These are phyloP conservation scores for Hericium rajendrae DNA, from an alignment of 768 basidiomycete species.

Conservation along the genomic window DNA sequence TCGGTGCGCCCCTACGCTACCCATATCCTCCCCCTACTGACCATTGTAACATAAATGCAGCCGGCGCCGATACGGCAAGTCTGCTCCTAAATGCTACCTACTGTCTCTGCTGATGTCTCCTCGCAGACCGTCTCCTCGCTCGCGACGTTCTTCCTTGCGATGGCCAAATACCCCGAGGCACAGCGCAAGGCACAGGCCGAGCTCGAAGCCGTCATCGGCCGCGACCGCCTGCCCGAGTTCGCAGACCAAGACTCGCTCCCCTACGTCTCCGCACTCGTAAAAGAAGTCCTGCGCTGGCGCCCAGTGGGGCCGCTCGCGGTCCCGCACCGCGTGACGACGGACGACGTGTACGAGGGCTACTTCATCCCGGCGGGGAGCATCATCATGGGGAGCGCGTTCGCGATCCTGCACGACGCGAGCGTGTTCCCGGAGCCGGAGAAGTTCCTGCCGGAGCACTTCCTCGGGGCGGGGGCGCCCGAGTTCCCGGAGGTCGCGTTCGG, in stretches of 20 bases:
- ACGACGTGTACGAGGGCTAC: background rate
- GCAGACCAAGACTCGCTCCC: constrained; percentile 18
- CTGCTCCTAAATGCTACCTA: no score
- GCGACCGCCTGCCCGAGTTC: constrained; percentile 18
- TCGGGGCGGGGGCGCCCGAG: constrained; percentile 8
- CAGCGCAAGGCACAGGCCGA: constrained; percentile 22
- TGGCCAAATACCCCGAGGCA: constrained; percentile 22
- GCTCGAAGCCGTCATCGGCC: constrained; percentile 22
- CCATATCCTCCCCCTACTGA: background rate
- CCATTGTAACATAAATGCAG: background rate
- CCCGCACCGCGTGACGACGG: background rate
- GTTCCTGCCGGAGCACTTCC: constrained; percentile 31
- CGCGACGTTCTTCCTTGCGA: constrained; percentile 22
- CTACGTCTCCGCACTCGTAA: constrained; percentile 17
- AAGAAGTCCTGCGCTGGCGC: constrained; percentile 22
- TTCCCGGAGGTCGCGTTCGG: constrained; percentile 10
- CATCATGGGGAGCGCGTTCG: background rate
- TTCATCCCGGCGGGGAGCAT: background rate
- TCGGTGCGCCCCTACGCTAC: background rate
- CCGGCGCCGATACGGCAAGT: constrained; percentile 14
- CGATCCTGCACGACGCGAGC: constrained; percentile 23
- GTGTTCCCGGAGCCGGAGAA: constrained; percentile 26
- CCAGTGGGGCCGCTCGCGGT: constrained; percentile 21
- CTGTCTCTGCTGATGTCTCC: background rate
- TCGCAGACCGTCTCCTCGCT: constrained; percentile 22